These are phyloP conservation scores for Fennellomyces sp. DNA, from an alignment of 371 early-diverging fungal genomes.

Conservation along the genomic window DNA sequence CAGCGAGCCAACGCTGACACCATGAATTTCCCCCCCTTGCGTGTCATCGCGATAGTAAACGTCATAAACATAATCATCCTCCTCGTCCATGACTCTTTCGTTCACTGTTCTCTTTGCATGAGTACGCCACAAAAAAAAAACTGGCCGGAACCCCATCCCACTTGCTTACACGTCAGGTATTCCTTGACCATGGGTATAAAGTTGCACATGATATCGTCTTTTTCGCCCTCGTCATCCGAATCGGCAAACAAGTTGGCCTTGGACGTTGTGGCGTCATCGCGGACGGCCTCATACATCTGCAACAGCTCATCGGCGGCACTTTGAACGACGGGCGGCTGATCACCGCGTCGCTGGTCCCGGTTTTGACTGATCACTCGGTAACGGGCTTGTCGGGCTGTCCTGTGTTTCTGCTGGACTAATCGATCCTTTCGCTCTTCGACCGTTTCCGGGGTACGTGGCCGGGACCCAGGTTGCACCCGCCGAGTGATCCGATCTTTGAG, in stretches of 20 bases:
- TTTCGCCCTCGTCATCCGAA: conserved; percentile 44
- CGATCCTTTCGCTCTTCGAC: conserved; percentile 38
- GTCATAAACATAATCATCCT: conserved; percentile 63
- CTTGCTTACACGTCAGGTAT: conserved; percentile 58
- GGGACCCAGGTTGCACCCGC: conserved; percentile 42
- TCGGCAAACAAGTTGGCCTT: conserved; percentile 25
- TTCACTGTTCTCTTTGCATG: no score
- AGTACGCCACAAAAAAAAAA: no score
- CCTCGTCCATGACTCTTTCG: conserved; percentile 38
- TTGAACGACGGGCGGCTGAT: conserved; percentile 17
- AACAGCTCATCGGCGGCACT: conserved; percentile 38
- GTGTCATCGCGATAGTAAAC: conserved; percentile 60
- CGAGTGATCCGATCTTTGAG: conserved; percentile 58
- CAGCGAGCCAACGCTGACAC: conserved; percentile 51
- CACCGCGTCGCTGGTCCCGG: conserved; percentile 28
- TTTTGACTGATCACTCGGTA: conserved; percentile 65
- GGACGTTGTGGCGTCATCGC: conserved; percentile 49
- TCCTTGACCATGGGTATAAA: conserved; percentile 78
- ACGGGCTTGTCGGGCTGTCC: conserved; percentile 52
- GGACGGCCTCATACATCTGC: conserved; percentile 71
- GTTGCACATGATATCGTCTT: conserved; percentile 69
- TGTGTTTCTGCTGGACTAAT: conserved; percentile 36
- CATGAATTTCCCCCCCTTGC: conserved; percentile 18
- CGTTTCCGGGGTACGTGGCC: conserved; percentile 41
- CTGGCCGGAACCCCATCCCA: neutral